These are phyloP conservation scores for Pharnaceum exiguum DNA, from an alignment of 148 eudicot species.

Conservation along the genomic window DNA sequence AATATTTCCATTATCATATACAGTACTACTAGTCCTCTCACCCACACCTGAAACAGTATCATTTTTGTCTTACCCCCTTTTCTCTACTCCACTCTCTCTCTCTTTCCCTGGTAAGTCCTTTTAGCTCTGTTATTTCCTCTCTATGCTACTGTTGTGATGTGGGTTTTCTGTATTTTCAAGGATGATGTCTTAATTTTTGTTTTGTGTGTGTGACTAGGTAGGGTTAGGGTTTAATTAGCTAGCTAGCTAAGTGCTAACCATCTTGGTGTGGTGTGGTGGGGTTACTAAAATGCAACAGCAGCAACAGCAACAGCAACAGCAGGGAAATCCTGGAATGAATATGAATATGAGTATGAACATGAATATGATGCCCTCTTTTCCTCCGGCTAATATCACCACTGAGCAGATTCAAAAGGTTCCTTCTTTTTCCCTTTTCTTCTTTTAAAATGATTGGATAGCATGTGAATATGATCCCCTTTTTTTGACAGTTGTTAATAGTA, in stretches of 20 bases:
- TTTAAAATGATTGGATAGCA: not conserved
- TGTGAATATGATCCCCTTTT: not conserved
- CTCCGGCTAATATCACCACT: constrained; percentile 70
- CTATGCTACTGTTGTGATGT: not conserved
- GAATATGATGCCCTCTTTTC: constrained; percentile 56
- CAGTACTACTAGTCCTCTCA: not conserved
- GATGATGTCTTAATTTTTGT: not conserved
- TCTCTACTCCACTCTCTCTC: constrained; percentile 3
- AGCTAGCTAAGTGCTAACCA: no score
- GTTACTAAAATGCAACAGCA: no score
- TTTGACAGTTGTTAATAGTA: not conserved
- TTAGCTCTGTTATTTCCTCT: not conserved
- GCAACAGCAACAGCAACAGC: no score
- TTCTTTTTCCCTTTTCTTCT: not conserved
- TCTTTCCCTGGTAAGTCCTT: not conserved
- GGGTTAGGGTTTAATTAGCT: constrained; percentile 6
- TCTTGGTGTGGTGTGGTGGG: no score
- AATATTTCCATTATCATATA: no score
- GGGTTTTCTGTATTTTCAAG: no score
- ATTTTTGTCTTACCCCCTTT: not conserved
- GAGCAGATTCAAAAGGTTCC: constrained; percentile 95
- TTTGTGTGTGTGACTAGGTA: not conserved
- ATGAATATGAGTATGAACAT: no score
- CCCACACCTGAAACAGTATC: constrained; percentile 3
- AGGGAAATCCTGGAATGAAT: no score